phyloP scores from a whole-genome alignment of 2,329 filamentous ascomycete species.

The Fusarium hainanense region DNA sequence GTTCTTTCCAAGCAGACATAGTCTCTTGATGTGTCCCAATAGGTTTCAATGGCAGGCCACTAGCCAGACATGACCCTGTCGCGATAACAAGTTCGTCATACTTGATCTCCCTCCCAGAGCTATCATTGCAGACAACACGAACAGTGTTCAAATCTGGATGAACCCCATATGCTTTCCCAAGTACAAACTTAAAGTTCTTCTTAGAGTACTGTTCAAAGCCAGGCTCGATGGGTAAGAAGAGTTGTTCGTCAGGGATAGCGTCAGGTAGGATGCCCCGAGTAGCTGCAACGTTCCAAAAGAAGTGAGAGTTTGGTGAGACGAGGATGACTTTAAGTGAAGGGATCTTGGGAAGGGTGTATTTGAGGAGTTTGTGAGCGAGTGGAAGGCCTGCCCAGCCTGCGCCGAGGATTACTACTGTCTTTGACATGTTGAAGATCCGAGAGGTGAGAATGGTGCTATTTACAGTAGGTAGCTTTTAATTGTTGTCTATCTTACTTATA shows the following conservation, averaged over 20 bases:
- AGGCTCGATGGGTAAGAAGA: conserved; percentile 59
- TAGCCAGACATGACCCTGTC: conserved; percentile 61
- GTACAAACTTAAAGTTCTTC: conserved; percentile 60
- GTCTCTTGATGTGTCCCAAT: conserved; percentile 58
- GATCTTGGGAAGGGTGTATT: conserved; percentile 57
- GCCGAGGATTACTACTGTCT: conserved; percentile 64
- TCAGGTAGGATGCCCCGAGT: conserved; percentile 65
- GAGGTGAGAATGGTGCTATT: fast-evolving
- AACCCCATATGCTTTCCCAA: conserved; percentile 57
- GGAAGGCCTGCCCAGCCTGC: conserved; percentile 64
- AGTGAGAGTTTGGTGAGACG: conserved; percentile 64
- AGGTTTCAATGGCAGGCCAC: conserved; percentile 60
- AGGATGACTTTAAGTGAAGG: conserved; percentile 62
- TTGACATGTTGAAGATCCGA: conserved; percentile 51
- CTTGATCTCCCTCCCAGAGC: conserved; percentile 47
- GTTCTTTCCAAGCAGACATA: conserved; percentile 49
- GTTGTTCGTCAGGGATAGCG: conserved; percentile 58
- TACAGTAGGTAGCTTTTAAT: background rate
- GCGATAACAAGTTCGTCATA: conserved; percentile 67
- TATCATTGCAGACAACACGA: conserved; percentile 49
- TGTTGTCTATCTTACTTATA: background rate
- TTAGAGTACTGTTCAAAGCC: conserved; percentile 59
- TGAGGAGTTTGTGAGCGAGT: conserved; percentile 63
- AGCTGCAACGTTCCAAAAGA: conserved; percentile 67
- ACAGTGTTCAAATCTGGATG: conserved; percentile 51